Conservation (phyloP, 2,329 filamentous ascomycete genomes). For the Nothophoma quercina region DNA sequence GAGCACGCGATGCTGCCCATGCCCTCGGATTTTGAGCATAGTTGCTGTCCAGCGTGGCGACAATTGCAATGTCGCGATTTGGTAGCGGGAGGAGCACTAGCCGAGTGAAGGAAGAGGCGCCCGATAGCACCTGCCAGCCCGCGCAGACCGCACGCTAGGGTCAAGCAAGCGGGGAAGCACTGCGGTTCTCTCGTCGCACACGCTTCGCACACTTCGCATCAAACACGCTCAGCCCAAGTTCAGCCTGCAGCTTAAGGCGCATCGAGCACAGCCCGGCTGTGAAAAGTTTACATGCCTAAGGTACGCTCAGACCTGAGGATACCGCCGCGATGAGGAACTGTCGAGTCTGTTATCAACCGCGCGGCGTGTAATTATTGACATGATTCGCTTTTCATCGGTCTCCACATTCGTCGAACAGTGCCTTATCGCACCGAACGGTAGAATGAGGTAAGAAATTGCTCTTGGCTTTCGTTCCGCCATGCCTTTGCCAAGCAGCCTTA, state of each 20-base stretch:
- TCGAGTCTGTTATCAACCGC: slow-evolving; percentile 11
- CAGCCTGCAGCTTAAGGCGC: slow-evolving; percentile 14
- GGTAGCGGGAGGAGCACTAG: slow-evolving; percentile 3
- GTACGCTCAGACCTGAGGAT: not conserved
- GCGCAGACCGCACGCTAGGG: slow-evolving; percentile 1
- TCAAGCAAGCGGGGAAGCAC: slow-evolving; percentile 14
- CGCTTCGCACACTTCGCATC: slow-evolving; percentile 15
- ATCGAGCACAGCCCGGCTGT: slow-evolving; percentile 6
- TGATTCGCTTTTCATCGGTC: slow-evolving; percentile 18
- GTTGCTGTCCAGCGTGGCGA: slow-evolving; percentile 10
- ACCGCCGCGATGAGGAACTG: not conserved
- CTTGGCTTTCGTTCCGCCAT: slow-evolving; percentile 26
- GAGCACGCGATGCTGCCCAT: slow-evolving; percentile 13
- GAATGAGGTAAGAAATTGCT: slow-evolving; percentile 19
- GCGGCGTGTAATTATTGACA: slow-evolving; percentile 7
- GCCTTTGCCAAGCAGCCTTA: slow-evolving; percentile 25
- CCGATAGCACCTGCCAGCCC: slow-evolving; percentile 13
- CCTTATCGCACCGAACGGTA: slow-evolving; percentile 21
- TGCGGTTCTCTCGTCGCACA: slow-evolving; percentile 9
- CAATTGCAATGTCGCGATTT: slow-evolving; percentile 7
- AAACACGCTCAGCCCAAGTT: slow-evolving; percentile 6
- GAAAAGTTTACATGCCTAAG: not conserved
- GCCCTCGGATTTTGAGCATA: not conserved
- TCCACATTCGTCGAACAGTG: slow-evolving; percentile 17
- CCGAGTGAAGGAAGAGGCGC: slow-evolving; percentile 7